Evolutionary conservation across 495 filamentous ascomycete species (phyloP).

Genomic region (Baudoinia panamericana): DNA sequence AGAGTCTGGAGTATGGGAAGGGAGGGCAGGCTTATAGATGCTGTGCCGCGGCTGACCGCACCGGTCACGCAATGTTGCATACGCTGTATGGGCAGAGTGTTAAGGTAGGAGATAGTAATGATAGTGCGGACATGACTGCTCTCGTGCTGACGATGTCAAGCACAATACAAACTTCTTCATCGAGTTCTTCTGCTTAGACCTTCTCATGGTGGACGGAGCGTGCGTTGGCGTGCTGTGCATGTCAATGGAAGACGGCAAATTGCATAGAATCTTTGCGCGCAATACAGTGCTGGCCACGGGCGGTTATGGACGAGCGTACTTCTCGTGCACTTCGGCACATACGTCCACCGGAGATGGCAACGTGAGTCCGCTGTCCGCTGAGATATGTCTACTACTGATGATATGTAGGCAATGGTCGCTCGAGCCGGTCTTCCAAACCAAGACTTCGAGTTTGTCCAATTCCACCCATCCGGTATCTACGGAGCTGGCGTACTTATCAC

Average conservation of each 20-base stretch:
- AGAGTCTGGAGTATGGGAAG: constrained; percentile 88
- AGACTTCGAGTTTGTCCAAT: constrained; percentile 98
- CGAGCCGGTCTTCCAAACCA: constrained; percentile 95
- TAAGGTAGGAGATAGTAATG: constrained; percentile 8
- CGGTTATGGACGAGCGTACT: constrained; percentile 93
- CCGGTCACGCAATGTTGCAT: constrained; percentile 90
- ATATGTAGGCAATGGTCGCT: constrained; percentile 95
- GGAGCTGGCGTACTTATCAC: constrained; percentile 96
- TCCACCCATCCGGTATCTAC: constrained; percentile 97
- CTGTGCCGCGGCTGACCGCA: constrained; percentile 88
- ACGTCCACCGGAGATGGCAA: constrained; percentile 97
- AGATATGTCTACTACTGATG: constrained; percentile 48
- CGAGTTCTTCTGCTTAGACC: constrained; percentile 91
- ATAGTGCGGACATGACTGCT: too few species aligned
- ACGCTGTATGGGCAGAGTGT: constrained; percentile 97
- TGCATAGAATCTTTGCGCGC: constrained; percentile 88
- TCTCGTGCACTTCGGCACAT: constrained; percentile 93
- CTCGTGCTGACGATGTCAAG: constrained; percentile 29
- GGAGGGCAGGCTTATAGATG: constrained; percentile 95
- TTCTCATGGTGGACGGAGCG: constrained; percentile 92
- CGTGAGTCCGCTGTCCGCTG: constrained; percentile 51
- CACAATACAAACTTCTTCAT: constrained; percentile 99
- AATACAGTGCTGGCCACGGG: constrained; percentile 94
- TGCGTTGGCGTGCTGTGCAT: constrained; percentile 93
- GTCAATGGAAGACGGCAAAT: constrained; percentile 95